Conservation (phyloP, 371 early-diverging fungal species). For the Rhizopus stolonifer region DNA sequence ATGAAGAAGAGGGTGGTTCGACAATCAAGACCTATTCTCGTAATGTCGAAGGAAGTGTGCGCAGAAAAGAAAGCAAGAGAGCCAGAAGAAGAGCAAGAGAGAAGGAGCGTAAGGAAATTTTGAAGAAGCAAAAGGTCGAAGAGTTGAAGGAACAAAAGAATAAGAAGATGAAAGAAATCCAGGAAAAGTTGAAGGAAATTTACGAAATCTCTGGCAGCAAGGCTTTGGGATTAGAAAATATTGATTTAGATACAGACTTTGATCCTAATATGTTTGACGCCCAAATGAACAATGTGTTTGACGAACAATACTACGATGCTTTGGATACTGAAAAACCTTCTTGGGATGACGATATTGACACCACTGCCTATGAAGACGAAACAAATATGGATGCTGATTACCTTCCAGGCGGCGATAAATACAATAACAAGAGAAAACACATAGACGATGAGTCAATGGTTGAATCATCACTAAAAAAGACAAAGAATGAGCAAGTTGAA, state of each 20-base stretch:
- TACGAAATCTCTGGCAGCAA: constrained; percentile 82
- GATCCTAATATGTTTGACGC: constrained; percentile 82
- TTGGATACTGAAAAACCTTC: constrained; percentile 70
- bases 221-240: constrained; percentile 68
- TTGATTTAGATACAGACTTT: constrained; percentile 89
- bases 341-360: constrained; percentile 80
- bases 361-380: constrained; percentile 46
- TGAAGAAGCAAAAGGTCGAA: constrained; percentile 69
- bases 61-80: constrained; percentile 76
- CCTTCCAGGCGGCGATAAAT: constrained; percentile 67
- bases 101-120: constrained; percentile 69
- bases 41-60: constrained; percentile 68
- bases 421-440: neutral
- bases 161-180: constrained; percentile 81
- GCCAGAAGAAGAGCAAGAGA: constrained; percentile 66
- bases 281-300: constrained; percentile 80
- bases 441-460: neutral
- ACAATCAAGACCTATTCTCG: constrained; percentile 76
- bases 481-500: constrained; percentile 33
- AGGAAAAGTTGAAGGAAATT: constrained; percentile 75
- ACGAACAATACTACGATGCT: constrained; percentile 65
- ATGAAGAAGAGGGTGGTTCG: constrained; percentile 78
- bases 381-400: constrained; percentile 91
- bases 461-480: constrained; percentile 8
- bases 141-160: constrained; percentile 90